Conservation (phyloP, 2,329 filamentous ascomycete genomes). For the Calonectria montana region DNA sequence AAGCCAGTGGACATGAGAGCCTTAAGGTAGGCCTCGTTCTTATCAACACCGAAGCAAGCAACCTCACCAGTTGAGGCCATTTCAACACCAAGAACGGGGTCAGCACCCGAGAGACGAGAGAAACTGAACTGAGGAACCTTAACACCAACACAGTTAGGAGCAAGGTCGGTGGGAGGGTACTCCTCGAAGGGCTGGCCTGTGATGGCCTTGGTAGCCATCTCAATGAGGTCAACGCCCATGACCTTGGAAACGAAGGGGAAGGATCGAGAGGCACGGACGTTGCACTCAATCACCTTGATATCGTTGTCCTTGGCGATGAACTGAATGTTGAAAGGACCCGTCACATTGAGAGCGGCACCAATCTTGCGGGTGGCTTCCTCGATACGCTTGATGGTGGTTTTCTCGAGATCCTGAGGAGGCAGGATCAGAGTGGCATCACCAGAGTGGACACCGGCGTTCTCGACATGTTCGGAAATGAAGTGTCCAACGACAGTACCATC, state of each 20-base stretch:
- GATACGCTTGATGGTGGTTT: slow-evolving; percentile 89
- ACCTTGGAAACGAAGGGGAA: slow-evolving; percentile 99
- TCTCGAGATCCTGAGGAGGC: slow-evolving; percentile 91
- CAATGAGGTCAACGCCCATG: slow-evolving; percentile 96
- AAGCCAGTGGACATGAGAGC: slow-evolving; percentile 96
- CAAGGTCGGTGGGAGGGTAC: slow-evolving; percentile 82
- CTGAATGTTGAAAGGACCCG: slow-evolving; percentile 98
- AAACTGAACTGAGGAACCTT: slow-evolving; percentile 99
- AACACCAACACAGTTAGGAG: slow-evolving; percentile 88
- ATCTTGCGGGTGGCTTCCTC: slow-evolving; percentile 97
- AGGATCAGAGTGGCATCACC: slow-evolving; percentile 96
- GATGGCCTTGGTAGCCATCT: slow-evolving; percentile 98
- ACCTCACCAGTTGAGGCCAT: slow-evolving; percentile 99
- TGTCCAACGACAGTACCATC: slow-evolving; percentile 92
- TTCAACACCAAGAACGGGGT: slow-evolving; percentile 96
- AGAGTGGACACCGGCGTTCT: slow-evolving; percentile 98
- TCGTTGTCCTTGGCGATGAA: slow-evolving; percentile 99
- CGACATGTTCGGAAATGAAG: slow-evolving; percentile 98
- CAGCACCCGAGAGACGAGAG: slow-evolving; percentile 93
- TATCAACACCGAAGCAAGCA: slow-evolving; percentile 93
- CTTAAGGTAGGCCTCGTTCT: slow-evolving; percentile 98
- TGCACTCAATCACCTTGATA: slow-evolving; percentile 99
- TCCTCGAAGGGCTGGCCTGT: slow-evolving; percentile 83
- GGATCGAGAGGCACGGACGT: slow-evolving; percentile 93
- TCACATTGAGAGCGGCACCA: slow-evolving; percentile 91